Conservation (phyloP, 164 flowering plant genomes). For the Sedum album region DNA sequence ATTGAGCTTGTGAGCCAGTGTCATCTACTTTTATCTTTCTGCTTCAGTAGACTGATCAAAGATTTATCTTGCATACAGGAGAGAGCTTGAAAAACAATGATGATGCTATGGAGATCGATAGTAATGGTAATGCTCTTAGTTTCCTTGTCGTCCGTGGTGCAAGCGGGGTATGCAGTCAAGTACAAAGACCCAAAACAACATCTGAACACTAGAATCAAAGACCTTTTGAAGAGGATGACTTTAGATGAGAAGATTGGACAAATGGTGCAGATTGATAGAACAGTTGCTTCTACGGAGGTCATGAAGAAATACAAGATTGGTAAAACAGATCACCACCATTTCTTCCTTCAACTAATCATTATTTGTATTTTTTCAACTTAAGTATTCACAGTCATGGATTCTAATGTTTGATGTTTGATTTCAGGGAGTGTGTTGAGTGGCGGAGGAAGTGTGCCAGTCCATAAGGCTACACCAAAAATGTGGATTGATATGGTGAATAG, state of each 20-base stretch:
- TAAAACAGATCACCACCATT: background rate
- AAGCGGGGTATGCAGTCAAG: background rate
- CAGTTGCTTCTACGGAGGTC: constrained; percentile 7
- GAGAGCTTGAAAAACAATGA: constrained; percentile 1
- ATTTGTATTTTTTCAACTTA: background rate
- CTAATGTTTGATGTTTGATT: background rate
- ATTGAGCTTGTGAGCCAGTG: background rate
- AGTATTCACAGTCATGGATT: background rate
- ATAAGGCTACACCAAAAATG: constrained; percentile 11
- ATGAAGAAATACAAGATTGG: constrained; percentile 16
- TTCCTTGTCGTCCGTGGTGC: background rate
- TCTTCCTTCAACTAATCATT: background rate
- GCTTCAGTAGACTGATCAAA: background rate
- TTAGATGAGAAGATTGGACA: constrained; percentile 23
- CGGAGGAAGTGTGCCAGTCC: constrained; percentile 23
- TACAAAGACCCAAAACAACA: constrained; percentile 11
- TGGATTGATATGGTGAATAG: constrained; percentile 24
- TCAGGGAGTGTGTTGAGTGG: constrained; percentile 21
- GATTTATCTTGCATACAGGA: background rate
- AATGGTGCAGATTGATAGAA: constrained; percentile 19
- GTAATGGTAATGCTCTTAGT: background rate
- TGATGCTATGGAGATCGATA: background rate
- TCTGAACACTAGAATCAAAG: background rate
- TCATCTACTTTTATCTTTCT: background rate
- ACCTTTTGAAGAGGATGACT: constrained; percentile 15